Percentiles rank a stretch among this genome's conserved stretches.
Conservation (phyloP, 192 early-diverging fungal species). For the Coemansia sp. region DNA sequence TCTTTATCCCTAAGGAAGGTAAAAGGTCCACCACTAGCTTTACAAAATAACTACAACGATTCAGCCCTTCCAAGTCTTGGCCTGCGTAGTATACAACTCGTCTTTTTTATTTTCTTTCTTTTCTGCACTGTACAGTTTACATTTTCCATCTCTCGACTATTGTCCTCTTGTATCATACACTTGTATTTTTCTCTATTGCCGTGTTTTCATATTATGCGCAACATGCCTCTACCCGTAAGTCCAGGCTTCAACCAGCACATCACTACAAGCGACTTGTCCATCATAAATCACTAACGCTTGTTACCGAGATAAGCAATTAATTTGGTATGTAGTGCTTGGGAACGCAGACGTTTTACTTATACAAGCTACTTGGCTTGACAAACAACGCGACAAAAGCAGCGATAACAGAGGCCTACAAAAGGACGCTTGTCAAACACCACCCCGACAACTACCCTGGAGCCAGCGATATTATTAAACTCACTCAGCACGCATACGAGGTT, state of each 20-base stretch:
- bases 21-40: neutral
- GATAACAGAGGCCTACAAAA: constrained; percentile 28
- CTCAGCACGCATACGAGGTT: constrained; percentile 32
- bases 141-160: neutral
- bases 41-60: neutral
- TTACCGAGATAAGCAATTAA: neutral
- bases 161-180: neutral
- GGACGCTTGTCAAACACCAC: constrained; percentile 24
- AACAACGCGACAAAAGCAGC: constrained; percentile 20
- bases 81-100: neutral
- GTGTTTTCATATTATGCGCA: neutral
- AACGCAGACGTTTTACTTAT: constrained; percentile 27
- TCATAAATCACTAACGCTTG: neutral
- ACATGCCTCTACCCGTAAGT: neutral
- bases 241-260: neutral
- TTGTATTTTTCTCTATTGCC: neutral
- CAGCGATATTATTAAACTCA: constrained; percentile 28
- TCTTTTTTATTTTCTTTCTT: neutral
- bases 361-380: constrained; percentile 18
- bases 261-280: neutral
- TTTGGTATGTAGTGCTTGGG: neutral
- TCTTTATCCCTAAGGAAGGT: neutral
- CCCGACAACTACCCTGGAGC: constrained; percentile 32
- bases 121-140: neutral
- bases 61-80: too few species aligned